A percentile compares a stretch with the other conserved stretches of the same genome.
These are phyloP conservation scores for Plantago coronopus DNA, from an alignment of 305 asterid genomes.

Conservation along the genomic window DNA sequence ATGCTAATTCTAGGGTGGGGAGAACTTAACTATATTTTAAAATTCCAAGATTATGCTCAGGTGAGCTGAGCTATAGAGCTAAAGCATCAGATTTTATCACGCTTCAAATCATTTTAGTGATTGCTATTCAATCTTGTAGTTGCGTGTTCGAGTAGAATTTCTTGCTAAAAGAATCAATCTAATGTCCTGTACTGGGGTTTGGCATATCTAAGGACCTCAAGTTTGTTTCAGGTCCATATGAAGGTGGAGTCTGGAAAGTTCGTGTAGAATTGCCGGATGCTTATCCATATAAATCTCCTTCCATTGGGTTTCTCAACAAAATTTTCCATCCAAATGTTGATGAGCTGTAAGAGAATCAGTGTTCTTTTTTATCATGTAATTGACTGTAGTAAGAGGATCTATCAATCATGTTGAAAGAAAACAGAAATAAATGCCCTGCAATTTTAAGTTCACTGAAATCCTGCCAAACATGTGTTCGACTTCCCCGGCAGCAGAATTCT, in stretches of 20 bases:
- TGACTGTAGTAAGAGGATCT: too few species aligned
- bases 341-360: constrained; percentile 58
- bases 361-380: not conserved
- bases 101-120: not conserved
- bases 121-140: too few species aligned
- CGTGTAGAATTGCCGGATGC: constrained; percentile 90
- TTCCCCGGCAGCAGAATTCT: too few species aligned
- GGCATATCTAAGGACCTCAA: not conserved
- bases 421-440: too few species aligned
- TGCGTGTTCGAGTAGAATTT: not conserved
- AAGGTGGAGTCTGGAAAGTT: constrained; percentile 91
- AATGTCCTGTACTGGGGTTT: not conserved
- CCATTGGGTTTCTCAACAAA: constrained; percentile 86
- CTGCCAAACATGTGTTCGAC: too few species aligned
- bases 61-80: not conserved
- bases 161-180: not conserved
- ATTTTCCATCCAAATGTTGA: constrained; percentile 93
- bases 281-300: constrained; percentile 91
- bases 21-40: not conserved
- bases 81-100: not conserved
- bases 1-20: not conserved
- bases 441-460: too few species aligned
- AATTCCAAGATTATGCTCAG: not conserved
- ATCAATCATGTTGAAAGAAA: too few species aligned
- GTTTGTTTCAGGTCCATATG: constrained; percentile 63